These are phyloP conservation scores for Trichoderma lentiforme DNA, from an alignment of 2,329 filamentous ascomycete genomes.

Conservation along the genomic window DNA sequence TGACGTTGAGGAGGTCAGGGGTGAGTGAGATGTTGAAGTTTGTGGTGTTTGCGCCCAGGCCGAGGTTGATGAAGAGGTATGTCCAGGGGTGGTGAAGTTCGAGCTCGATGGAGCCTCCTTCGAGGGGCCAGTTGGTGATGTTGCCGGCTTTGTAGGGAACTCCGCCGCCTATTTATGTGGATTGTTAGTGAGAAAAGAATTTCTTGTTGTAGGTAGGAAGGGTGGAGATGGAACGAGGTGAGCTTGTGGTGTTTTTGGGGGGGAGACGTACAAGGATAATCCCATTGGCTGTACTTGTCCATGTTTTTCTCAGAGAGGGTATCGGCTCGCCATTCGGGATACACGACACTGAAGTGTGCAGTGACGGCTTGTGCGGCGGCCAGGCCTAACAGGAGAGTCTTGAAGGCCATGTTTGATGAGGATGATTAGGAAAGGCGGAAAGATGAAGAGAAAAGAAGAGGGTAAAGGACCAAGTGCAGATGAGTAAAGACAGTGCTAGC, in stretches of 20 bases:
- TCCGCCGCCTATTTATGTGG: slow-evolving; percentile 40
- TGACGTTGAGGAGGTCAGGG: slow-evolving; percentile 55
- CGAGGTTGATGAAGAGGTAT: slow-evolving; percentile 54
- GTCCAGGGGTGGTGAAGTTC: slow-evolving; percentile 51
- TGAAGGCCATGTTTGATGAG: slow-evolving; percentile 19
- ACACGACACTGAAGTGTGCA: slow-evolving; percentile 49
- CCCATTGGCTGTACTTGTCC: slow-evolving; percentile 46
- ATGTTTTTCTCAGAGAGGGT: slow-evolving; percentile 39
- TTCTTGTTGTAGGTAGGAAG: not conserved
- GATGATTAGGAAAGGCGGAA: not conserved
- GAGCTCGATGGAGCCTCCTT: slow-evolving; percentile 46
- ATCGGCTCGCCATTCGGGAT: slow-evolving; percentile 49
- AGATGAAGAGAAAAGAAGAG: not conserved
- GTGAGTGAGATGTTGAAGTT: slow-evolving; percentile 69
- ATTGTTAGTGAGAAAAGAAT: not conserved
- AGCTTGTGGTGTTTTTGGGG: not conserved
- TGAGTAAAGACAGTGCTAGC: not conserved
- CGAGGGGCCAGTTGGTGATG: slow-evolving; percentile 52
- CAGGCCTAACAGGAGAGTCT: slow-evolving; percentile 33
- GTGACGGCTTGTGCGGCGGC: slow-evolving; percentile 36
- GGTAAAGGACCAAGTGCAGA: not conserved
- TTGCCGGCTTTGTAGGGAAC: slow-evolving; percentile 44
- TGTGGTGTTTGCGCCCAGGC: slow-evolving; percentile 47
- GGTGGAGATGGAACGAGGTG: not conserved
- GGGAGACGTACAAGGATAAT: slow-evolving; percentile 47